Evolutionary conservation across 2,329 filamentous ascomycete genomes (phyloP).

Genomic region (Diaporthe citrichinensis): DNA sequence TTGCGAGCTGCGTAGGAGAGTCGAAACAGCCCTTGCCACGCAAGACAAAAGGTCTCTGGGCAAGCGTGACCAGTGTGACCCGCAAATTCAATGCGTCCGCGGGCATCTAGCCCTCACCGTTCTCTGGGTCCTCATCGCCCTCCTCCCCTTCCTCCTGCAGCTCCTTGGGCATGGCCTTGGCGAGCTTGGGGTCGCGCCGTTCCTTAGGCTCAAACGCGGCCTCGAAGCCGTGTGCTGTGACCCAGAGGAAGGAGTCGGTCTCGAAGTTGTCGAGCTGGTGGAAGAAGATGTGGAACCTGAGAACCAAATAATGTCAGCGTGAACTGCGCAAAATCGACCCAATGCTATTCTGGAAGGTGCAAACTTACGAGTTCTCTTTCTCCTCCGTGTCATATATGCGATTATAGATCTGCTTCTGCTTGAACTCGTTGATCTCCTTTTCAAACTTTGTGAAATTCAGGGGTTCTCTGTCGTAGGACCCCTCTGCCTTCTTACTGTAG

Average conservation of each 20-base stretch:
- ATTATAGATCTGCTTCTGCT: conserved; percentile 91
- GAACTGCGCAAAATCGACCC: not conserved
- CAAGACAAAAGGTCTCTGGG: too few species aligned
- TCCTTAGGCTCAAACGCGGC: conserved; percentile 66
- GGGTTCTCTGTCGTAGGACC: conserved; percentile 73
- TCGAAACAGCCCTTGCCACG: not conserved
- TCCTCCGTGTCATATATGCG: conserved; percentile 93
- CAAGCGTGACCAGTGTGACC: too few species aligned
- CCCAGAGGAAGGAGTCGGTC: conserved; percentile 80
- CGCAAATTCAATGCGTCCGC: not conserved
- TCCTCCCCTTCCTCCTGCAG: conserved; percentile 62
- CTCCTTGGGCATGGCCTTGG: conserved; percentile 51
- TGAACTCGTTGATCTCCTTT: conserved; percentile 87
- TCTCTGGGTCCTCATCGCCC: conserved; percentile 64
- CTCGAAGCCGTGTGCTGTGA: conserved; percentile 77
- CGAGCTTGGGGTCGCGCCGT: conserved; percentile 51
- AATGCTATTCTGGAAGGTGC: conserved; percentile 44
- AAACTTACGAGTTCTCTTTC: conserved; percentile 84
- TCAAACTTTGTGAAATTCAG: conserved; percentile 87
- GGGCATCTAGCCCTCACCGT: conserved; percentile 56
- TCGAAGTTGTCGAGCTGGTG: conserved; percentile 84
- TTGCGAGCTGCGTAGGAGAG: not conserved
- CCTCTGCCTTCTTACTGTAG: conserved; percentile 83
- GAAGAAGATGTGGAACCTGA: conserved; percentile 82
- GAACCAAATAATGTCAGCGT: not conserved